phyloP scores from a whole-genome alignment of 345 rosid genomes.

The Moricandia arvensis region DNA sequence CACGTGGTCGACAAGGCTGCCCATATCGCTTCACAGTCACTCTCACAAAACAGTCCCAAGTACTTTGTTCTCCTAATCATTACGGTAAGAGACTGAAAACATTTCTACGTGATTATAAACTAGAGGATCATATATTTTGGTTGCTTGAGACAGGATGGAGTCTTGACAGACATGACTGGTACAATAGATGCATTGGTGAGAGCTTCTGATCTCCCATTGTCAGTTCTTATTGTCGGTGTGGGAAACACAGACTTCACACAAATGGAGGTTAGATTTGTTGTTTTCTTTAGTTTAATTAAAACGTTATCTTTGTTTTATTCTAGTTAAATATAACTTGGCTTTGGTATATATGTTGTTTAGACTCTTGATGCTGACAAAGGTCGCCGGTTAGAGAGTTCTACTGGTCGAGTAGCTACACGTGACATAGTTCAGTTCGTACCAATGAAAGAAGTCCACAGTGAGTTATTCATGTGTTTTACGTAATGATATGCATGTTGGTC shows the following conservation, averaged over 20 bases:
- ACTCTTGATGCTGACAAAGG: slow-evolving; percentile 87
- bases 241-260: slow-evolving; percentile 77
- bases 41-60: slow-evolving; percentile 36
- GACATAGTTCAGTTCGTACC: slow-evolving; percentile 92
- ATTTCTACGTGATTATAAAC: neutral
- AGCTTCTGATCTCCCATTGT: slow-evolving; percentile 92
- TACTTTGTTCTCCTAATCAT: slow-evolving; percentile 41
- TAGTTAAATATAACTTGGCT: neutral
- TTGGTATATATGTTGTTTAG: slow-evolving; percentile 30
- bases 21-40: slow-evolving; percentile 28
- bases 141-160: slow-evolving; percentile 66
- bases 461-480: slow-evolving; percentile 19
- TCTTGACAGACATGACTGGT: slow-evolving; percentile 72
- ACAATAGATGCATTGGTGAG: slow-evolving; percentile 74
- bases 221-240: slow-evolving; percentile 82
- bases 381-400: slow-evolving; percentile 64
- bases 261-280: slow-evolving; percentile 68
- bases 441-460: slow-evolving; percentile 71
- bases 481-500: neutral
- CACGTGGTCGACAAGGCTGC: slow-evolving; percentile 57
- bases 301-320: neutral
- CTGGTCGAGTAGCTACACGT: slow-evolving; percentile 71
- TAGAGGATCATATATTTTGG: no score
- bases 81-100: slow-evolving; percentile 41
- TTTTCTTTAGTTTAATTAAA: neutral